Conservation (phyloP, 345 rosid species). For the Erysimum cheiranthoides region DNA sequence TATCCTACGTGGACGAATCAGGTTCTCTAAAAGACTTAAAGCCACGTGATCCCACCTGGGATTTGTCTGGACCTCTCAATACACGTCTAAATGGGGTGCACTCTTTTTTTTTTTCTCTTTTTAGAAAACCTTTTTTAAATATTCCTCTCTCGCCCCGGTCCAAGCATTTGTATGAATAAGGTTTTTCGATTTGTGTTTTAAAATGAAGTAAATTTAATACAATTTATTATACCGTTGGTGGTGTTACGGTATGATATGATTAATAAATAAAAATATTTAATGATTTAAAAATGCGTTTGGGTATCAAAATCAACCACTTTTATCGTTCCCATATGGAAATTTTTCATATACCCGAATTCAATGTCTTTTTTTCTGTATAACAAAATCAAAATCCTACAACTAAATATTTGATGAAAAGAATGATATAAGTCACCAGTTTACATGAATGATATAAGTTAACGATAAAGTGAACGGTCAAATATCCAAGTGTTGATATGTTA, state of each 20-base stretch:
- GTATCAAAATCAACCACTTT: too few species aligned
- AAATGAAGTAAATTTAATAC: neutral
- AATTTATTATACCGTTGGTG: neutral
- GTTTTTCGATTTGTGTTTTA: slow-evolving; percentile 4
- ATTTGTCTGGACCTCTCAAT: slow-evolving; percentile 23
- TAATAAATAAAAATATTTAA: slow-evolving; percentile 1
- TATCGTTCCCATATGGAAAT: too few species aligned
- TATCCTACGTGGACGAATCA: slow-evolving; percentile 41
- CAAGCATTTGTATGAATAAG: slow-evolving; percentile 21
- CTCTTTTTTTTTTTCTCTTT: neutral
- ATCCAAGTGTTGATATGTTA: neutral
- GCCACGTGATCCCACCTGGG: slow-evolving; percentile 44
- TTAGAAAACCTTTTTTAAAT: neutral
- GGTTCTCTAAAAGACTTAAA: slow-evolving; percentile 9
- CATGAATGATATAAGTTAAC: too few species aligned
- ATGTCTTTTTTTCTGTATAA: too few species aligned
- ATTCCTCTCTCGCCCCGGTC: slow-evolving; percentile 16
- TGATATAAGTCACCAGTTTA: too few species aligned
- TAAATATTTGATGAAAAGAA: too few species aligned
- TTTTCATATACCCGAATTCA: too few species aligned
- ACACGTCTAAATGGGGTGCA: slow-evolving; percentile 33
- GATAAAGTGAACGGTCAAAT: too few species aligned
- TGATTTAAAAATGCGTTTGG: neutral
- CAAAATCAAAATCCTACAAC: too few species aligned
- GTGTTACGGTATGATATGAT: slow-evolving; percentile 9